Conservation (phyloP, 805 yeast species). For the Helenozyma rhizophorensis region DNA sequence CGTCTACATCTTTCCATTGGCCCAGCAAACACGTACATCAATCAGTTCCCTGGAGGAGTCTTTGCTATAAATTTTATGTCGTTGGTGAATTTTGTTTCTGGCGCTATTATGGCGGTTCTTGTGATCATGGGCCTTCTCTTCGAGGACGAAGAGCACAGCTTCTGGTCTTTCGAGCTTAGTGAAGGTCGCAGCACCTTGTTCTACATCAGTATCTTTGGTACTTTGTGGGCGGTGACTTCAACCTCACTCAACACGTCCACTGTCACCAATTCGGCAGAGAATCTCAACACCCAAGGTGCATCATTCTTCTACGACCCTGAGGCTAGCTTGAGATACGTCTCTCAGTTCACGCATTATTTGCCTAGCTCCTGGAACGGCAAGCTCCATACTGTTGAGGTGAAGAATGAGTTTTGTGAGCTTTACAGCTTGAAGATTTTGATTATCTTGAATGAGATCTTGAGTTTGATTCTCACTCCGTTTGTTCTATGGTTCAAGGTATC, state of each 20-base stretch:
- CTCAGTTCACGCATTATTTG: conserved; percentile 84
- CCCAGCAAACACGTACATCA: conserved; percentile 77
- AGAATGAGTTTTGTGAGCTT: conserved; percentile 72
- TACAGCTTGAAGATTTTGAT: conserved; percentile 72
- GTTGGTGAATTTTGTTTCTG: conserved; percentile 59
- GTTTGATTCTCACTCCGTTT: conserved; percentile 82
- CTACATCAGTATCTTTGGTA: conserved; percentile 84
- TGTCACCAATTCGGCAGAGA: conserved; percentile 19
- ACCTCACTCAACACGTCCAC: conserved; percentile 43
- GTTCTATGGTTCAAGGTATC: conserved; percentile 85
- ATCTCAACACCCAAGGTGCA: conserved; percentile 20
- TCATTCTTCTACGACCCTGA: conserved; percentile 85
- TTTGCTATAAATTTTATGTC: conserved; percentile 34
- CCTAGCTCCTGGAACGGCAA: conserved; percentile 85
- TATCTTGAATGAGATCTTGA: conserved; percentile 71
- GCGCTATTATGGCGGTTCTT: conserved; percentile 85
- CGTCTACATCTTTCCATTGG: conserved; percentile 73
- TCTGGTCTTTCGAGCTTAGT: conserved; percentile 83
- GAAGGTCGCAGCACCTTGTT: conserved; percentile 77
- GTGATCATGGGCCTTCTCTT: conserved; percentile 58
- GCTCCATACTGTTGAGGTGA: conserved; percentile 80
- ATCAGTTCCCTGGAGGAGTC: conserved; percentile 85
- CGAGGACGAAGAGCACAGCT: conserved; percentile 77
- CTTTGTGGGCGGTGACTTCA: conserved; percentile 80
- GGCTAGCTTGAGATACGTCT: conserved; percentile 70